A percentile compares a stretch with the other conserved stretches of the same genome.
Evolutionary conservation across 2,329 filamentous ascomycete genomes (phyloP).

Genomic region (Botrytis tulipae): DNA sequence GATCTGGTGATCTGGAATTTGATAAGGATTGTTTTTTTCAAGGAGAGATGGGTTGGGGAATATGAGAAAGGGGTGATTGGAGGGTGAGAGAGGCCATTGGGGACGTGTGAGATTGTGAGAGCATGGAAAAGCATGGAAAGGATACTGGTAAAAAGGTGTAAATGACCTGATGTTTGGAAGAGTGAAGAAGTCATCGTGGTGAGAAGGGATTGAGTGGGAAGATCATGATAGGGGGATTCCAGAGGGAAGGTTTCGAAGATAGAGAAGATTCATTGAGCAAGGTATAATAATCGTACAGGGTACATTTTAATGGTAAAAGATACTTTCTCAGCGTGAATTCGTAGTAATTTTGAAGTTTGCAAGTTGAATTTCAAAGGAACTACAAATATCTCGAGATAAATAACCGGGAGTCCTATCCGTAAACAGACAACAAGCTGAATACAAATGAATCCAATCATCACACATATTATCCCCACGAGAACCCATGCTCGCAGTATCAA

Average conservation of each 20-base stretch:
- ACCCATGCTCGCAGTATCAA: too few species aligned
- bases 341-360: too few species aligned
- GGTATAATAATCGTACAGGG: too few species aligned
- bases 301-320: background rate
- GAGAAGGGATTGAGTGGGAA: background rate
- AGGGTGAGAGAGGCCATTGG: background rate
- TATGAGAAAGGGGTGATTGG: background rate
- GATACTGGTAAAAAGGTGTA: rapidly evolving
- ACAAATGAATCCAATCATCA: too few species aligned
- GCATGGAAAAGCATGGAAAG: background rate
- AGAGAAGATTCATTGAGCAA: background rate
- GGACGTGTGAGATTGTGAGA: background rate
- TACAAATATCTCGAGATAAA: too few species aligned
- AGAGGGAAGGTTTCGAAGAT: background rate
- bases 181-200: background rate
- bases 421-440: too few species aligned
- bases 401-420: too few species aligned
- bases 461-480: too few species aligned
- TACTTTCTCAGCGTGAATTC: too few species aligned
- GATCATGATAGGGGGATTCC: background rate
- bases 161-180: background rate
- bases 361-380: too few species aligned
- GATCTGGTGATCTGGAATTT: too few species aligned
- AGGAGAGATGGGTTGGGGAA: background rate
- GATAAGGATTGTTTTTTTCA: too few species aligned